Evolutionary conservation across 2,329 filamentous ascomycete genomes (phyloP), one percentile per base, ranked within the genome.

Genomic region (Mycogone perniciosa): DNA sequence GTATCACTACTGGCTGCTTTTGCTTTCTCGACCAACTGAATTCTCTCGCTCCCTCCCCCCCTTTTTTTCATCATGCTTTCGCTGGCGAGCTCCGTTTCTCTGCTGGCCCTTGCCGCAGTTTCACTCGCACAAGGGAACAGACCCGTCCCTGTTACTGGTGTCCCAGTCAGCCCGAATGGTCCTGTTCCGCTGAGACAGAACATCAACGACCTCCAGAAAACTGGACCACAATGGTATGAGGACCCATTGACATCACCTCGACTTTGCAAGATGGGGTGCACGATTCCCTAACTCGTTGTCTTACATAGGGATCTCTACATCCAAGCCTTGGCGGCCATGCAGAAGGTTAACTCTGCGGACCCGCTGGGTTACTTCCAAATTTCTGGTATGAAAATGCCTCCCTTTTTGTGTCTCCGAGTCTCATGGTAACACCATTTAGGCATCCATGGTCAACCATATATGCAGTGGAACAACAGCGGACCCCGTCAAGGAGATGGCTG

Each of bases 341-440:
- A 78, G 50, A 64, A 65, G 3, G 62, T 61, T 30, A 59, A 71
- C 51, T 63, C 73, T 47, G 59, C 63, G 5, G 69, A 79, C 35
- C 65, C 67, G 43, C 55, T 67, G 50, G 80, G 77, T 1, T 80
- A 72, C 60, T 80, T 77, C 57, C 70, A 76, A 49, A 62, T 81
- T 51, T 62, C 66, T 44, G 76, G 77, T 75, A 64, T 54, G 62
- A 9, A n/a, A 11, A 46, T 51, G 10, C 38, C 8, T 46, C 30
- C 20, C 29, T 46, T 13, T 35, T 29, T 38, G 31, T 27, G 43
- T 45, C 27, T 40, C 35, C 29, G 26, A 31, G 48, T 40, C 31
- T 57, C 43, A 51, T 50, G 39, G 40, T 29, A 44, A 38, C 41
- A 50, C 51, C 27, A 69, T 29, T 10, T 48, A 52, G 69, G 68